phyloP scores from a whole-genome alignment of 768 basidiomycete genomes.

The Lyophyllum semitale region DNA sequence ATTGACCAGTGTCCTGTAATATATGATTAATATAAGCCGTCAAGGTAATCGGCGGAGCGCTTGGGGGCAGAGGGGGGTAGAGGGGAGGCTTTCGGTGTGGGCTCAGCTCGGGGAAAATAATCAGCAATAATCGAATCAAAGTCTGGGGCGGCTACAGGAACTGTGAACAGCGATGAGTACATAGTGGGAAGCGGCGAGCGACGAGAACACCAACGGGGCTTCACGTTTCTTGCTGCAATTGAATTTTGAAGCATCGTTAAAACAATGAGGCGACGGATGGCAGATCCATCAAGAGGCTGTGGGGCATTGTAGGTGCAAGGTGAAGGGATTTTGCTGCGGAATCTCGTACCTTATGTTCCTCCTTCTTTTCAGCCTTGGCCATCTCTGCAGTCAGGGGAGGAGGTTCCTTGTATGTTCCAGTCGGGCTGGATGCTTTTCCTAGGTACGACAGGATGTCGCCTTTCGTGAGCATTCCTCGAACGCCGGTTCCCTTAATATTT shows the following conservation, averaged over 20 bases:
- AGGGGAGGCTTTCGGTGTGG: constrained; percentile 21
- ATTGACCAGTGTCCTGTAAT: not conserved
- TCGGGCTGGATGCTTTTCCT: constrained; percentile 78
- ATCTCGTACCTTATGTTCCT: constrained; percentile 27
- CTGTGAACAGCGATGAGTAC: constrained; percentile 29
- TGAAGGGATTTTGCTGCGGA: not conserved
- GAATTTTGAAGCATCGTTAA: constrained; percentile 58
- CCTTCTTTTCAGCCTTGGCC: constrained; percentile 33
- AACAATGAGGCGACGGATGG: constrained; percentile 68
- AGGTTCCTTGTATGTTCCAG: constrained; percentile 69
- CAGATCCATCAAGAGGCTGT: constrained; percentile 62
- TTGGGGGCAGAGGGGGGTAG: constrained; percentile 15
- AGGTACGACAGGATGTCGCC: constrained; percentile 90
- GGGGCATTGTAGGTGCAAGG: not conserved
- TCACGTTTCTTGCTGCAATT: constrained; percentile 45
- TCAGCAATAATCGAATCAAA: constrained; percentile 79
- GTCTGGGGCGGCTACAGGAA: constrained; percentile 41
- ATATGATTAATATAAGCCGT: constrained; percentile 40
- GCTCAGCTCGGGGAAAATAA: constrained; percentile 49
- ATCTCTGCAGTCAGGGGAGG: constrained; percentile 32
- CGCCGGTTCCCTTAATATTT: constrained; percentile 84
- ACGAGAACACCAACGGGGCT: constrained; percentile 35
- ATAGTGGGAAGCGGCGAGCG: not conserved
- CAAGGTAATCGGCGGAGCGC: constrained; percentile 37
- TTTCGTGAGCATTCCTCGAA: constrained; percentile 93